phyloP scores from a whole-genome alignment of 306 rosid genomes.

The Citrullus amarus region DNA sequence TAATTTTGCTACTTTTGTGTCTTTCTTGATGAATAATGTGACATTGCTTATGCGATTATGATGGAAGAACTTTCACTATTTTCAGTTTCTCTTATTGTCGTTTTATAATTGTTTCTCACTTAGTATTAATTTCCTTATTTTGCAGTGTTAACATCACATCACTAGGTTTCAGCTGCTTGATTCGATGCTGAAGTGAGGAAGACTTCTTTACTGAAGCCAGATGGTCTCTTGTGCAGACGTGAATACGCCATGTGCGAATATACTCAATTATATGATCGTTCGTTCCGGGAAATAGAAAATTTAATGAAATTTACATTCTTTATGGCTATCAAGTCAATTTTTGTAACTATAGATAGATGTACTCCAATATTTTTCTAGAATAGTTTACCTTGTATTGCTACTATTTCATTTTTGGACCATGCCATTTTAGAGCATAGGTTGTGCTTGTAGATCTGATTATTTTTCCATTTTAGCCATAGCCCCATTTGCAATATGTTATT shows the following conservation, averaged over 20 bases:
- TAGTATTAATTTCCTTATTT: background rate
- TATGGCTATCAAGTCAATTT: background rate
- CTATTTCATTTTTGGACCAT: background rate
- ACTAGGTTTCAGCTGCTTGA: background rate
- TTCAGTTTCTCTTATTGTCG: background rate
- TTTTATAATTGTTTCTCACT: background rate
- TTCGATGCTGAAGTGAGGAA: background rate
- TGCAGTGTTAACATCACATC: constrained; percentile 12
- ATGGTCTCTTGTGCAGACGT: background rate
- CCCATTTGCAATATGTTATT: background rate
- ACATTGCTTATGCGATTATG: background rate
- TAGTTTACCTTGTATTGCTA: background rate
- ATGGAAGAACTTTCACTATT: background rate
- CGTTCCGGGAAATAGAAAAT: background rate
- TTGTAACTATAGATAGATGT: constrained; percentile 11
- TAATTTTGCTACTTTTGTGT: background rate
- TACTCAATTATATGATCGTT: background rate
- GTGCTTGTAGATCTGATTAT: background rate
- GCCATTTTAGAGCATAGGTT: background rate
- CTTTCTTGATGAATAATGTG: background rate
- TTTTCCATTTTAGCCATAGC: background rate
- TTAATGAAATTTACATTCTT: constrained; percentile 5
- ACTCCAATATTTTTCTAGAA: background rate
- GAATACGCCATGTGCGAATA: background rate
- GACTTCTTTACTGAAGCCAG: background rate